Conservation (phyloP, 179 eudicot species). For the Vitellaria paradoxa region DNA sequence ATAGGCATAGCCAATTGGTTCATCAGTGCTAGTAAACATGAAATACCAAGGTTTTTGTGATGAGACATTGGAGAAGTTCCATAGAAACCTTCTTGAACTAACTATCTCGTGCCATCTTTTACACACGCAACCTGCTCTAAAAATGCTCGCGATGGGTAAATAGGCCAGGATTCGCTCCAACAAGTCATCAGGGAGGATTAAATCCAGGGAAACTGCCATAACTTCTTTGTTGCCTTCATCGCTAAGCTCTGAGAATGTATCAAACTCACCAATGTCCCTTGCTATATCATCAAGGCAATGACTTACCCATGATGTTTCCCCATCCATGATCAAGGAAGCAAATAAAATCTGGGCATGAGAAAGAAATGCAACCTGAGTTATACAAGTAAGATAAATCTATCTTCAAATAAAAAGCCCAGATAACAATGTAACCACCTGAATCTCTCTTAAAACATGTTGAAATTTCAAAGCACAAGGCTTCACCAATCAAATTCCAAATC, state of each 20-base stretch:
- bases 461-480: not conserved
- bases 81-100: conserved; percentile 59
- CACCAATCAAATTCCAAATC: not conserved
- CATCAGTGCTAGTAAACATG: conserved; percentile 73
- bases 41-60: conserved; percentile 79
- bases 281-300: conserved; percentile 28
- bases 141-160: conserved; percentile 71
- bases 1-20: conserved; percentile 63
- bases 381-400: not conserved
- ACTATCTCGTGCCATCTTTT: conserved; percentile 78
- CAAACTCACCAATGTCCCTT: conserved; percentile 25
- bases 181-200: conserved; percentile 67
- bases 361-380: not conserved
- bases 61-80: conserved; percentile 40
- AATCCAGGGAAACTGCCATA: conserved; percentile 43
- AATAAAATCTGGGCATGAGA: not conserved
- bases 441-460: not conserved
- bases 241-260: conserved; percentile 42
- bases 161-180: conserved; percentile 62
- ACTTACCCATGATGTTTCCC: conserved; percentile 58
- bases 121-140: conserved; percentile 72
- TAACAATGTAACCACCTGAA: not conserved
- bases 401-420: not conserved
- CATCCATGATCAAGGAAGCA: conserved; percentile 24
- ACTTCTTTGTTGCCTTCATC: conserved; percentile 38